Base-by-base conservation (phyloP, 352 stramenopile genomes). In the Pythium angustatum region DNA sequence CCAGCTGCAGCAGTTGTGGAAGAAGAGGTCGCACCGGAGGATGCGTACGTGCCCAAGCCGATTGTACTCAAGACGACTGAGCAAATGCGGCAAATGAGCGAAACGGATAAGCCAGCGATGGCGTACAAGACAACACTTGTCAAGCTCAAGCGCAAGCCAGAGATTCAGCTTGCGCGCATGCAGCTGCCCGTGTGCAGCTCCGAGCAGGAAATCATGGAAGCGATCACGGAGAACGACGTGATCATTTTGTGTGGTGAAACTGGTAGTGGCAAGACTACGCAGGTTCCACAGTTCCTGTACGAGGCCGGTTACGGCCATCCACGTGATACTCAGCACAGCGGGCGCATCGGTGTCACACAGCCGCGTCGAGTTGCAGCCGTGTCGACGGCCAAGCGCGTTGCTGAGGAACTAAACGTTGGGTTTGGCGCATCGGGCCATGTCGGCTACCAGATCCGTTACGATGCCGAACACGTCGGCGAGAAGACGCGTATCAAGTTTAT, bases 181-280 rank as follows among this genome's bases (percentile, higher is more conserved):
- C 83, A 98, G 75, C 83, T 99, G 31, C 98, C 98, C 3, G 96
- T 99, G 34, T 99, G 95, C 66, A 91, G 82, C 27, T 99, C 98
- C 66, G 98, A 99, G 75, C 98, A 98, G 77, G 97, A 99, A 80
- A 99, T 99, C 63, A 98, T 99, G 79, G 97, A 99, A 69, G 84
- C 96, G 0, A 96, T 99, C 56, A 78, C 78, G 14, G 74, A 93
- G 1, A 93, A 99, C 64, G 92, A 98, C 70, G 96, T 99, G n/a
- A 87, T 99, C 17, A 98, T 99, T 50, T 60, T 99, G 8, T 99
- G 96, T 69, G 96, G 95, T 70, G 97, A 99, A 63, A 99, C 98
- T 10, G 97, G 98, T 26, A 98, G 83, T 79, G 98, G 98, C 50
- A 99, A 99, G 75, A 98, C 88, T 10, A 99, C 97, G 5, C 97